Evolutionary conservation across 768 basidiomycete species (phyloP), one percentile per base, ranked within the genome.

Genomic region (Mrakia blollopis): DNA sequence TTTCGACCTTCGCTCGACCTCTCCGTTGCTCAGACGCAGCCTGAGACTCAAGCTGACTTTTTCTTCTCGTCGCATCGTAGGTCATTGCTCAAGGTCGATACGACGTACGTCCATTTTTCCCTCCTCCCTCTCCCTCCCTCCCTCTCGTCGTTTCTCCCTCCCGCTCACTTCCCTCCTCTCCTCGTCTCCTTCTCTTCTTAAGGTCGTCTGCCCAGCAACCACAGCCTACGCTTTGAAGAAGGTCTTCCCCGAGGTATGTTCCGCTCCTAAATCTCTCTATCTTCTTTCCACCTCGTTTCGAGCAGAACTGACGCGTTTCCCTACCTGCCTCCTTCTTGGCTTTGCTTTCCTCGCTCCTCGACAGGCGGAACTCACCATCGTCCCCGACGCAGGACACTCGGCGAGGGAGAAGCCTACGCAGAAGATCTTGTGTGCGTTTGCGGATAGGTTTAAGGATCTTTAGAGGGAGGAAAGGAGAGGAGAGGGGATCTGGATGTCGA

Each of bases 371-470:
- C 44, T 78, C 70, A 30, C 75, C 41, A 25, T 79, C 23, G 67
- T 80, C 3, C 73, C 78, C 23, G 91, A 92, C 82, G 93, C 94
- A 4, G 94, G 94, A 0, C 94, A 97, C 83, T 92, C 91, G 41
- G 87, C 91, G 18, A 88, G 89, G 62, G 94, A 96, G 84, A 81
- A 61, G 28, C 65, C 57, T 8, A 78, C 77, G 28, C 61, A 37
- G 73, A 52, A 71, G 60, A 54, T 61, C 28, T 47, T 78, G 9
- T 35, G 11, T 35, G 73, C 74, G 41, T 72, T 72, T 14, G 76
- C 76, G 11, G 76, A 77, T 54, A 35, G 39, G 52, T 73, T 77
- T 28, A 77, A 77, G 63, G 9, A 30, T 0, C 76, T 77, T 25
- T 77, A 73, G 65, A 68, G 7, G 10, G 28, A 63, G 11, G 23